Conservation (phyloP, 495 filamentous ascomycete species). For the Talaromyces adpressus region DNA sequence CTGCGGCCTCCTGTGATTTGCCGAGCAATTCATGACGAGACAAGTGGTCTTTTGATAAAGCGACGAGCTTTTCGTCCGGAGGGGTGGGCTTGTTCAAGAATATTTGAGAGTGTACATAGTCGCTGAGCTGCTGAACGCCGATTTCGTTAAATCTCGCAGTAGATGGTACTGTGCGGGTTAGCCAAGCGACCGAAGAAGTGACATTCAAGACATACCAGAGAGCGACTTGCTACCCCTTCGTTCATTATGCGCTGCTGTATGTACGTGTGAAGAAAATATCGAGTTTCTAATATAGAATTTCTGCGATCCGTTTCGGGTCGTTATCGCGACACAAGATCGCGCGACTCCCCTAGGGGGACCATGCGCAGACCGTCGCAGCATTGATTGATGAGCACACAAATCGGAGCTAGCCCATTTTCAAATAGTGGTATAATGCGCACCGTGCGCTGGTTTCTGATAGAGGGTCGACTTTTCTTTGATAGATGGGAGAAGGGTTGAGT, state of each 20-base stretch:
- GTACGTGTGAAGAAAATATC: neutral
- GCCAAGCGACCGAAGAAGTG: neutral
- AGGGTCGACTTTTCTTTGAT: neutral
- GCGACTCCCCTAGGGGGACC: conserved; percentile 27
- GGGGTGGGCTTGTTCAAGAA: conserved; percentile 55
- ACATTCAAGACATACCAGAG: conserved; percentile 26
- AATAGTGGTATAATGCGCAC: neutral
- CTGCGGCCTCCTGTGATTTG: conserved; percentile 70
- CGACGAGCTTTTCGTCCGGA: conserved; percentile 62
- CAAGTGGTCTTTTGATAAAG: conserved; percentile 78
- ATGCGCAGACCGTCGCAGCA: conserved; percentile 13
- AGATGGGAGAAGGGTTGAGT: neutral
- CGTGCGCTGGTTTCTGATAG: neutral
- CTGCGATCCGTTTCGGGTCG: neutral
- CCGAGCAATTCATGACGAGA: conserved; percentile 78
- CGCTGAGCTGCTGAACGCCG: conserved; percentile 86
- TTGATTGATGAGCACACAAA: conserved; percentile 1
- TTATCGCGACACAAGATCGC: conserved; percentile 17
- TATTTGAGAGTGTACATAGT: conserved; percentile 72
- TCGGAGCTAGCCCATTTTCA: neutral
- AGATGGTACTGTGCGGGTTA: conserved; percentile 41
- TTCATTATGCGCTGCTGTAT: neutral
- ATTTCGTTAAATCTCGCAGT: conserved; percentile 78
- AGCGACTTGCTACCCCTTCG: conserved; percentile 16
- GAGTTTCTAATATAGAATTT: neutral